Percentiles rank a stretch among this genome's conserved stretches.
Evolutionary conservation across 768 basidiomycete species (phyloP).

Genomic region (Podaxis sp.): DNA sequence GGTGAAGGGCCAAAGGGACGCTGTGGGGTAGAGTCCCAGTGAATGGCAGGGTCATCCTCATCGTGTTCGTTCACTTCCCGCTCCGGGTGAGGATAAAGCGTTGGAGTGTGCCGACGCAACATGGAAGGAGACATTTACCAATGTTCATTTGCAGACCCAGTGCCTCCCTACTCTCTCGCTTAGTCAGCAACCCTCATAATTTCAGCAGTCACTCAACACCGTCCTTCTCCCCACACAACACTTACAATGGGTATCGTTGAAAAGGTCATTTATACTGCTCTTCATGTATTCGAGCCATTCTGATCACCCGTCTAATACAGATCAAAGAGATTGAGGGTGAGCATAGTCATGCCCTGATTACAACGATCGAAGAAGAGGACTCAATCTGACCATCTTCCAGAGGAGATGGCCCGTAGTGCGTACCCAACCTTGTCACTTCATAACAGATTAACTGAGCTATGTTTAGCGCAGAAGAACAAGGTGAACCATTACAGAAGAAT

Average conservation of each 20-base stretch:
- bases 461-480: conserved; percentile 91
- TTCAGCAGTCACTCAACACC: background rate
- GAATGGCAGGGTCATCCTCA: conserved; percentile 47
- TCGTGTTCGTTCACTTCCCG: conserved; percentile 29
- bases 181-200: conserved; percentile 6
- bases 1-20: conserved; percentile 27
- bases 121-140: conserved; percentile 10
- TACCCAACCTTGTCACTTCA: conserved; percentile 14
- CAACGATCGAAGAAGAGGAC: background rate
- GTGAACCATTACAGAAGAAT: conserved; percentile 30
- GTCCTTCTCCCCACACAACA: background rate
- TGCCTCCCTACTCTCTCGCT: background rate
- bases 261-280: conserved; percentile 47
- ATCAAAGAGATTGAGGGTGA: conserved; percentile 95
- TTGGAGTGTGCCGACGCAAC: conserved; percentile 61
- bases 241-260: conserved; percentile 85
- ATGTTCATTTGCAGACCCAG: background rate
- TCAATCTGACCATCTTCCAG: conserved; percentile 31
- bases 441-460: background rate
- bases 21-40: conserved; percentile 34
- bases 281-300: background rate
- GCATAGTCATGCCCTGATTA: conserved; percentile 19
- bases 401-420: conserved; percentile 97
- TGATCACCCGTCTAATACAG: conserved; percentile 31
- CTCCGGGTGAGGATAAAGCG: conserved; percentile 61